Evolutionary conservation across 1,139 yeast genomes (phyloP).

Genomic region (Geotrichum carabidarum): DNA sequence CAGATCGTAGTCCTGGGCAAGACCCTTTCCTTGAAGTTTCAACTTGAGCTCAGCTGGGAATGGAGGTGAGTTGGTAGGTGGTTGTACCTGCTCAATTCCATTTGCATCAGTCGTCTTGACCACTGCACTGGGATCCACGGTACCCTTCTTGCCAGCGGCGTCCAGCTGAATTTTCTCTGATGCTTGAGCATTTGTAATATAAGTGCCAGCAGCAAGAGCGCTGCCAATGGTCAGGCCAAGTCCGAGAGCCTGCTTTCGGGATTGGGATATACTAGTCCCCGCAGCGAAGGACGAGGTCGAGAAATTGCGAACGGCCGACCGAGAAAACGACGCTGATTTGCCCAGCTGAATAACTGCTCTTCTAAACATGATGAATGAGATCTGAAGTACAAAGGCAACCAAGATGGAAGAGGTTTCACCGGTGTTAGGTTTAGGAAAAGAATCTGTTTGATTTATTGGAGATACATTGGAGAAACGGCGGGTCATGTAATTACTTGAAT

Average conservation of each 20-base stretch:
- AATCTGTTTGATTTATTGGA: too few species aligned
- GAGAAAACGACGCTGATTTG: not conserved
- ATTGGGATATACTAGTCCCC: not conserved
- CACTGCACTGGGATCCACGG: not conserved
- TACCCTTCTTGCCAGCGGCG: not conserved
- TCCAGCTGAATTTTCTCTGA: not conserved
- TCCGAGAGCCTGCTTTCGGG: not conserved
- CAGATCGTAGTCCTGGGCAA: conserved; percentile 42
- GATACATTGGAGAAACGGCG: too few species aligned
- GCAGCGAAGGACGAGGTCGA: not conserved
- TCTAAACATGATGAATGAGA: not conserved
- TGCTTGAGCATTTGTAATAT: not conserved
- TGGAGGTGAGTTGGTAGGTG: conserved; percentile 20
- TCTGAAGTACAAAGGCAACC: too few species aligned
- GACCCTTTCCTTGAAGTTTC: conserved; percentile 22
- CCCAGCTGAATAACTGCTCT: not conserved
- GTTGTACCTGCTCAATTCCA: conserved; percentile 18
- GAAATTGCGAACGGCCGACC: not conserved
- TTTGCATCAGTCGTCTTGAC: conserved; percentile 8
- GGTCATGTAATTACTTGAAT: too few species aligned
- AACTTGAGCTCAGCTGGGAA: conserved; percentile 14
- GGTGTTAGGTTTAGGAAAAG: too few species aligned
- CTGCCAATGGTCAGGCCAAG: not conserved
- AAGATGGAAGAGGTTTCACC: too few species aligned
- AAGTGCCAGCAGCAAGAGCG: not conserved